These are phyloP conservation scores for Colletotrichum spaethianum DNA, from an alignment of 2,329 filamentous ascomycete species.

Conservation along the genomic window DNA sequence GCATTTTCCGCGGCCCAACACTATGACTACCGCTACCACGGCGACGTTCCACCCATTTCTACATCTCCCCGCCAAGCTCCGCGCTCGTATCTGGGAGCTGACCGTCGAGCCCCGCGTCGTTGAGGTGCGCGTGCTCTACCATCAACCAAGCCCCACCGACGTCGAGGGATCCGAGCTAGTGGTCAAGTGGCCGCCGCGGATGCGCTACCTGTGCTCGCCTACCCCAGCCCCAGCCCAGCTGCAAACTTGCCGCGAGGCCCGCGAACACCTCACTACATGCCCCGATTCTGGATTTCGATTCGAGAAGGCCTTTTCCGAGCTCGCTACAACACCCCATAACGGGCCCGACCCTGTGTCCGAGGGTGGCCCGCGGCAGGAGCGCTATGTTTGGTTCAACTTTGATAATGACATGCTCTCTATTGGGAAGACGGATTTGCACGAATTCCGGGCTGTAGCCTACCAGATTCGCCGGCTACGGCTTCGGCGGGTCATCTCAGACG, in stretches of 20 bases:
- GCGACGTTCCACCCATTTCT: slow-evolving; percentile 19
- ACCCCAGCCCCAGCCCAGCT: slow-evolving; percentile 8
- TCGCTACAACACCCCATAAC: background rate
- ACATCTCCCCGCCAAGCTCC: slow-evolving; percentile 3
- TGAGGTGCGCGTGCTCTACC: slow-evolving; percentile 11
- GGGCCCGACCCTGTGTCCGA: background rate
- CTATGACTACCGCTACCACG: background rate
- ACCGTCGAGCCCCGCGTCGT: slow-evolving; percentile 18
- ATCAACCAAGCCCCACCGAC: background rate
- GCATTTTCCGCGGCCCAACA: background rate
- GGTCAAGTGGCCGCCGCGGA: background rate
- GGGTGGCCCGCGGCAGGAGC: background rate
- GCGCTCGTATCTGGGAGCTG: slow-evolving; percentile 11
- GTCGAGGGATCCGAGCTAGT: background rate
- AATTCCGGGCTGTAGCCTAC: background rate
- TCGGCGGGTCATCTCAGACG: background rate
- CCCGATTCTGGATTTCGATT: background rate
- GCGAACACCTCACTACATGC: background rate
- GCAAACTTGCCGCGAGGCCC: slow-evolving; percentile 11
- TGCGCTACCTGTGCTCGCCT: slow-evolving; percentile 14
- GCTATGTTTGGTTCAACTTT: slow-evolving; percentile 29
- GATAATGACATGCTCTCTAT: slow-evolving; percentile 9
- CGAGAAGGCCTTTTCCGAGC: background rate
- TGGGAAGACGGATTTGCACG: background rate
- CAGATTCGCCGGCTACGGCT: background rate